Base-by-base conservation (phyloP, 2,329 filamentous ascomycete genomes). In the Penicillium sp. region DNA sequence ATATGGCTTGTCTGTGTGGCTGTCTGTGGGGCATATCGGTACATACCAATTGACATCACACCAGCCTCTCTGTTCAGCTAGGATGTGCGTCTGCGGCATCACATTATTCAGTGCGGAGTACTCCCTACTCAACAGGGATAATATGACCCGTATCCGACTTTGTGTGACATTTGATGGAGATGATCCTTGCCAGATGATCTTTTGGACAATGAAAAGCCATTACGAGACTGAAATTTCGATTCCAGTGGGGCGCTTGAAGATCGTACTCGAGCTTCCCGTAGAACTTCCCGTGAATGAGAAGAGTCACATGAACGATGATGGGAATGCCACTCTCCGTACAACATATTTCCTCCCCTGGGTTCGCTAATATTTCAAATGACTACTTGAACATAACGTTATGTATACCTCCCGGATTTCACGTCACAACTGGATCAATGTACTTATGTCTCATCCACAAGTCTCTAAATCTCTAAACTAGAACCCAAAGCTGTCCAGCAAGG, bases 401-500 rank as follows among this genome's bases (percentile, higher is more conserved):
- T 2, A n/a, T 35, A 35, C 34, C 5, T 4, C 32, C 30, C 9
- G 34, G 14, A 10, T 30, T 9, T 19, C 23, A 48, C 35, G 30
- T 34, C n/a, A 9, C 32, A 48, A 42, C 27, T 34, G 36, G 36
- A 34, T 18, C 35, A 38, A 19, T 16, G 13, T 41, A 19, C 13
- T 8, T 41, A 36, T 42, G 10, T 35, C 26, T 44, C 19, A 50
- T 36, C 38, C 38, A 53, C 47, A 58, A 29, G 39, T 42, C 29
- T 26, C 42, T 18, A 35, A 40, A 55, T 30, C 23, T n/a, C 40
- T 23, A 53, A 43, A 18, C 72, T 73, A 97, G 69, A 97, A 94
- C 1, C 93, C 93, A 81, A 97, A 97, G 70, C 84, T 92, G 78
- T 97, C 93, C 64, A 97, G 79, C 67, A 99, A 75, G 55, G 90